Conservation (phyloP, 129 eudicot species). For the Artemisia argyi region DNA sequence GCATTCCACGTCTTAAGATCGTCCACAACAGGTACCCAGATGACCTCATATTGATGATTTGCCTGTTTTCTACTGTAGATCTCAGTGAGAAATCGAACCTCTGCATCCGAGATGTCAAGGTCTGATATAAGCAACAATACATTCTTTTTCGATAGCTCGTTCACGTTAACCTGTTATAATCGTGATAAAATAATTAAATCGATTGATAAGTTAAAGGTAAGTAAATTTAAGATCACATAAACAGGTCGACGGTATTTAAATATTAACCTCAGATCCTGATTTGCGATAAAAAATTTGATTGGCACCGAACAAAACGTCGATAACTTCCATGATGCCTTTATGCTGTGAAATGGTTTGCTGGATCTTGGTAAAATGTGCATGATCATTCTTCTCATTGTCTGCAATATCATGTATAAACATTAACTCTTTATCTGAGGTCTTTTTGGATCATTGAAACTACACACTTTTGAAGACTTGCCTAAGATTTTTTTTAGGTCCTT, state of each 20-base stretch:
- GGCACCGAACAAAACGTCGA: constrained; percentile 59
- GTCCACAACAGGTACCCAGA: constrained; percentile 82
- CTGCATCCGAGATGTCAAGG: constrained; percentile 63
- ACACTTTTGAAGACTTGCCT: constrained; percentile 38
- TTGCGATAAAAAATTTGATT: too few relatives aligned
- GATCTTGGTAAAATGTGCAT: constrained; percentile 64
- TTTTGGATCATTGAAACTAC: constrained; percentile 15
- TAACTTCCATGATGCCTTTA: constrained; percentile 69
- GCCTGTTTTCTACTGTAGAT: constrained; percentile 55
- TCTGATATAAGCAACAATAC: constrained; percentile 80
- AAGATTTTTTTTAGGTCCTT: constrained; percentile 71
- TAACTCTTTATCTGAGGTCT: not conserved
- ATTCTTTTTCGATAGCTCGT: constrained; percentile 55
- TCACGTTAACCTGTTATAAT: constrained; percentile 58
- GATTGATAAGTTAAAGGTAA: constrained; percentile 2
- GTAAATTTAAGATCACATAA: constrained; percentile 1
- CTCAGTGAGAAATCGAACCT: constrained; percentile 52
- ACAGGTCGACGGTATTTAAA: not conserved
- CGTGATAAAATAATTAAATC: not conserved
- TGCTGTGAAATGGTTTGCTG: constrained; percentile 49
- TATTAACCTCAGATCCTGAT: too few relatives aligned
- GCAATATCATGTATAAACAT: constrained; percentile 9
- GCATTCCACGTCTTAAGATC: constrained; percentile 55
- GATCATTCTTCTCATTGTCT: constrained; percentile 80
- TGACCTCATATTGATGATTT: constrained; percentile 61